Evolutionary conservation across 352 stramenopile species (phyloP), one percentile per base, ranked within the genome.

Genomic region (Phytophthora lateralis): DNA sequence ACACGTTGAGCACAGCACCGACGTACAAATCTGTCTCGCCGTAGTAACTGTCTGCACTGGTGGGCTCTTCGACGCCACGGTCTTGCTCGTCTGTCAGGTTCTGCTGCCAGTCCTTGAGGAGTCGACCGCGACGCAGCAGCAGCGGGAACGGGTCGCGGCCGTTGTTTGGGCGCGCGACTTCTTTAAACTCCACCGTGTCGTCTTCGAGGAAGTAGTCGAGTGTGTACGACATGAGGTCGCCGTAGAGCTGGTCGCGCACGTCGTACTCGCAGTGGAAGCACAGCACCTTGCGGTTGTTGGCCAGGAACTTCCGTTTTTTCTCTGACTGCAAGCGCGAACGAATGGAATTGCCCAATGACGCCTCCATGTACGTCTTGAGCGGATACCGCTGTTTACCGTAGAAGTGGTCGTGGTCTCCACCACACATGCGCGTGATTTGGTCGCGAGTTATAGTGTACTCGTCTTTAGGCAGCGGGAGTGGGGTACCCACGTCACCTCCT

Each of bases 121-220:
- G 60, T 8, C 77, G 78, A 18, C 49, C 69, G 45, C 87, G 83
- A 27, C 76, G 82, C 24, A 96, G 71, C 26, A 95, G 71, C 30
- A 89, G 55, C n/a, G 81, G 79, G 69, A 93, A 95, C 67, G 73
- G 80, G 43, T 96, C 86, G 26, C 85, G 73, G 1, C 89, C 89
- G 20, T 89, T 94, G 58, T 97, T 97, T 11, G 72, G 66, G 35
- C 76, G 75, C n/a, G 76, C 67, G 5, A 91, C 71, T 64, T 97
- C 90, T 39, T 91, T 91, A 69, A 97, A 89, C 66, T 97, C 87
- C 55, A 97, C 75, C 51, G 87, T 95, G 64, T 96, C 85, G 54
- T 97, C 91, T 63, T 89, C 84, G 12, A 97, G 67, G 60, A 95
- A 97, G 59, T 89, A 97, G 60, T 90, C 78, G 38, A 97, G 71